These are phyloP conservation scores for Lanmaoa pseudosensibilis DNA, from an alignment of 768 basidiomycete species.

Conservation along the genomic window DNA sequence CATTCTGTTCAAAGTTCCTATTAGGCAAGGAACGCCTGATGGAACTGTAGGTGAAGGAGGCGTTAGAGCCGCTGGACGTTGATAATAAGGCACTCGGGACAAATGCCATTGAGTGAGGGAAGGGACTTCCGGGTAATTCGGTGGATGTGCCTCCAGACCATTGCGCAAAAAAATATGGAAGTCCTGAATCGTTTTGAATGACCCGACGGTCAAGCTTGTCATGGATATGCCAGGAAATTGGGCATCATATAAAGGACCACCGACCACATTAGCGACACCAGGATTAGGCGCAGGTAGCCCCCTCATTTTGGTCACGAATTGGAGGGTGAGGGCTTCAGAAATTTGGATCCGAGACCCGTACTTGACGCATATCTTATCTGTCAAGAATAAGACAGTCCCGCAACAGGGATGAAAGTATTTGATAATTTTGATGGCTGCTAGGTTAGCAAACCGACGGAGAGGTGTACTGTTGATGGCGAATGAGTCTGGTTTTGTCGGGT, in stretches of 20 bases:
- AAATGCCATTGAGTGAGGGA: too few species aligned
- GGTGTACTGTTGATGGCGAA: too few species aligned
- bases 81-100: too few species aligned
- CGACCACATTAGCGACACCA: neutral
- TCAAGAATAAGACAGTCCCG: neutral
- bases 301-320: neutral
- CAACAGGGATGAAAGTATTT: too few species aligned
- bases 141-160: neutral
- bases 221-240: neutral
- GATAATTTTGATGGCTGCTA: too few species aligned
- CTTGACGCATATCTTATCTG: neutral
- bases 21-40: too few species aligned
- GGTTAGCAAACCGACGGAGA: too few species aligned
- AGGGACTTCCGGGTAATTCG: neutral
- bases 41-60: too few species aligned
- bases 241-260: neutral
- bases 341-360: neutral
- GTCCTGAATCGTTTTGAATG: neutral
- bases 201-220: neutral
- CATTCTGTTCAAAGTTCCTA: too few species aligned
- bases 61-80: too few species aligned
- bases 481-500: too few species aligned
- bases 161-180: neutral
- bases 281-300: neutral
- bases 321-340: neutral